phyloP scores from a whole-genome alignment of 805 yeast genomes.

The Cyberlindnera americana region DNA sequence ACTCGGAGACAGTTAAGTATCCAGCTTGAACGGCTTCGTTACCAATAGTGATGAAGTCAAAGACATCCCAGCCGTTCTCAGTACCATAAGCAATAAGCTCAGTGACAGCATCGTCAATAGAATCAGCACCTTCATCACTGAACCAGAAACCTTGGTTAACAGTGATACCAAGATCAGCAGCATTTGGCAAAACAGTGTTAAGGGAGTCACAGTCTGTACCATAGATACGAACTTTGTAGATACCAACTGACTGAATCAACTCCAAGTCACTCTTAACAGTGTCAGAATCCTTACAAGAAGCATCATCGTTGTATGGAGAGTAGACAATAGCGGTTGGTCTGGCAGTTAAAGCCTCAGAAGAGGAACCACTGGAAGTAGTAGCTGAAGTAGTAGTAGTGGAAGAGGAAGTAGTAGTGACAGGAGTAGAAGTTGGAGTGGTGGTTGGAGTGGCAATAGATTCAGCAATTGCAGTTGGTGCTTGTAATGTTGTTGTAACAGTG shows the following conservation, averaged over 20 bases:
- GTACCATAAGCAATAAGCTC: constrained; percentile 47
- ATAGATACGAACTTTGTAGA: constrained; percentile 67
- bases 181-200: constrained; percentile 59
- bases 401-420: constrained; percentile 13
- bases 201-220: constrained; percentile 84
- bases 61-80: constrained; percentile 64
- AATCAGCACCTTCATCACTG: constrained; percentile 55
- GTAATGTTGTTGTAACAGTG: constrained; percentile 21
- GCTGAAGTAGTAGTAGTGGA: constrained; percentile 19
- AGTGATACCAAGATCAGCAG: constrained; percentile 55
- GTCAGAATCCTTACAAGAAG: constrained; percentile 52
- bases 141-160: constrained; percentile 92
- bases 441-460: constrained; percentile 17
- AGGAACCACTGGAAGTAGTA: constrained; percentile 27
- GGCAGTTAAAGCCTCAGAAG: constrained; percentile 29
- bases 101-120: constrained; percentile 58
- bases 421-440: constrained; percentile 13
- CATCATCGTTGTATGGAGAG: constrained; percentile 65
- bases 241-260: constrained; percentile 56
- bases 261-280: constrained; percentile 57
- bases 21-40: constrained; percentile 79
- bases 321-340: constrained; percentile 62
- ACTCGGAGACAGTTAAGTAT: constrained; percentile 56
- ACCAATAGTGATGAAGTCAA: constrained; percentile 77
- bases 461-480: constrained; percentile 19